phyloP scores from a whole-genome alignment of 163 green algal species.

The Volvox carteri region DNA sequence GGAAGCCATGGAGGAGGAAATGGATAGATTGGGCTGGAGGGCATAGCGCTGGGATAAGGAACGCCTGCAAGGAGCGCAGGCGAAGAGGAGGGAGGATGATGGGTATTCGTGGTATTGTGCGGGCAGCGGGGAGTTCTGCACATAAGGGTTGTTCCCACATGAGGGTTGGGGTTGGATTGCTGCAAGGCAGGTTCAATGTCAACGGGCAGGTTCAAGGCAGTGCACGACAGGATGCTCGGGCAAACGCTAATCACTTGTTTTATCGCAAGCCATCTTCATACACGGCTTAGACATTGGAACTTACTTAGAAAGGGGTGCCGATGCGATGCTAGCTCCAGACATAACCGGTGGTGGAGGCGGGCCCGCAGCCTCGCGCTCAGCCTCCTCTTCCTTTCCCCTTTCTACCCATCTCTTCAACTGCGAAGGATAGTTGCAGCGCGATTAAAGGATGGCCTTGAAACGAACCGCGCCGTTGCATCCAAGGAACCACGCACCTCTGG shows the following conservation, averaged over 20 bases:
- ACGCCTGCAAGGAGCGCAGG: neutral
- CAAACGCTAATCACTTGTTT: too few species aligned
- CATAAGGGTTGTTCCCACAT: too few species aligned
- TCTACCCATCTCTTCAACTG: conserved; percentile 68
- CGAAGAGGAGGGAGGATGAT: neutral
- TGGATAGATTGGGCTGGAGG: conserved; percentile 57
- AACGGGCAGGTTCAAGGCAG: too few species aligned
- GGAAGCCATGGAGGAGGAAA: conserved; percentile 27
- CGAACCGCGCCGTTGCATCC: too few species aligned
- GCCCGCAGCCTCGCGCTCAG: conserved; percentile 35
- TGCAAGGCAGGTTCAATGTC: too few species aligned
- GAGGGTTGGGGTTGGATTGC: too few species aligned
- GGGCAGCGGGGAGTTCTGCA: too few species aligned
- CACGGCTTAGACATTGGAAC: too few species aligned
- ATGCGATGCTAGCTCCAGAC: neutral
- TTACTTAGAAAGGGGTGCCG: neutral
- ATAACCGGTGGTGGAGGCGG: conserved; percentile 51
- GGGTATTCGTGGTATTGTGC: too few species aligned
- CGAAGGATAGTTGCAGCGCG: neutral
- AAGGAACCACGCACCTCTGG: conserved; percentile 48
- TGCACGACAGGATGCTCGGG: too few species aligned
- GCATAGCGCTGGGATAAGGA: conserved; percentile 57
- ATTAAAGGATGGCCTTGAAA: neutral
- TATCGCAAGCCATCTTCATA: too few species aligned
- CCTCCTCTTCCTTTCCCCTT: conserved; percentile 61